phyloP scores from a whole-genome alignment of 306 rosid genomes.

The barrel medic (Medicago truncatula) region MtrunA17r5.0-ANR NC_053046.1:30431001-30431500 shows the following conservation, averaged over 20 bases:
- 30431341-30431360: slow-evolving; percentile 89
- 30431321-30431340: slow-evolving; percentile 28
- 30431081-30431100: too few relatives aligned
- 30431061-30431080: too few relatives aligned
- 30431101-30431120: too few relatives aligned
- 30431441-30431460: slow-evolving; percentile 4
- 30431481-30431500: slow-evolving; percentile 14
- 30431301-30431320: slow-evolving; percentile 6
- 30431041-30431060: too few relatives aligned
- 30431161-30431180: slow-evolving; percentile 21
- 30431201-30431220: slow-evolving; percentile 34
- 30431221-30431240: slow-evolving; percentile 63
- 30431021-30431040: too few relatives aligned
- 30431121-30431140: too few relatives aligned
- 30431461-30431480: background rate
- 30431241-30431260: slow-evolving; percentile 55
- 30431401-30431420: background rate
- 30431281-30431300: background rate
- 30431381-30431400: slow-evolving; percentile 41
- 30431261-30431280: slow-evolving; percentile 67
- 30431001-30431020: too few relatives aligned
- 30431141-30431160: background rate
- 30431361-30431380: slow-evolving; percentile 36
- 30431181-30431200: background rate
- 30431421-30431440: background rate